Base-by-base conservation (phyloP, 768 basidiomycete genomes). In the Gloeostereum incarnatum region DNA sequence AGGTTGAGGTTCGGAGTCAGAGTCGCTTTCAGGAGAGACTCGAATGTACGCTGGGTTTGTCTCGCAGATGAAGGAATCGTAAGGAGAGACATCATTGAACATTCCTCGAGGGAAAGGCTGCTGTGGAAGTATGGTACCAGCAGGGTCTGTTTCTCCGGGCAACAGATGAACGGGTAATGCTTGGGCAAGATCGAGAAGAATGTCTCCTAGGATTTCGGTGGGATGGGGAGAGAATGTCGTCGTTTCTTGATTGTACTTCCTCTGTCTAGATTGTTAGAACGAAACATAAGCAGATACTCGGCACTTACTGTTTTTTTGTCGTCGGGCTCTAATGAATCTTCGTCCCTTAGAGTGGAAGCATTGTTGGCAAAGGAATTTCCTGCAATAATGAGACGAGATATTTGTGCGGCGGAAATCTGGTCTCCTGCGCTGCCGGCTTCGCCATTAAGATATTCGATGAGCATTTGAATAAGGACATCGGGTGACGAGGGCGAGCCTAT, bases 71-170 rank as follows among this genome's bases (percentile, higher is more conserved):
- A 97, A 87, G 4, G 75, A 71, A 19, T 74, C 63, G 39, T 72
- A 75, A 22, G 62, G 63, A 40, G 72, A 67, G 35, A 69, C 71
- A 21, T 66, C 62, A 40, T 88, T 78, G 44, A 99, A 83, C 84
- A 98, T 92, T 5, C 89, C 84, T 22, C 81, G 75, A 34, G 96
- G 96, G 47, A 98, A 72, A 0, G 89, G 72, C 51, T 96, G 96
- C 55, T 99, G 96, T 3, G 96, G 96, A 47, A 99, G 63, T 26
- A 93, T 90, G 0, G 74, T 71, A 0, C 88, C 90, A 10, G 90
- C 75, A 2, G 94, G 96, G 58, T 99, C 96, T 24, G 71, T 68
- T 37, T 78, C 75, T 6, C 96, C 96, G 2, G 93, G 89, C 29
- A 98, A 66, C 20, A 99, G 64, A 51, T 93, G 90, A 23, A 97